Conservation (phyloP, 2,329 filamentous ascomycete genomes). For the Aspergillus pseudoviridinutans region DNA sequence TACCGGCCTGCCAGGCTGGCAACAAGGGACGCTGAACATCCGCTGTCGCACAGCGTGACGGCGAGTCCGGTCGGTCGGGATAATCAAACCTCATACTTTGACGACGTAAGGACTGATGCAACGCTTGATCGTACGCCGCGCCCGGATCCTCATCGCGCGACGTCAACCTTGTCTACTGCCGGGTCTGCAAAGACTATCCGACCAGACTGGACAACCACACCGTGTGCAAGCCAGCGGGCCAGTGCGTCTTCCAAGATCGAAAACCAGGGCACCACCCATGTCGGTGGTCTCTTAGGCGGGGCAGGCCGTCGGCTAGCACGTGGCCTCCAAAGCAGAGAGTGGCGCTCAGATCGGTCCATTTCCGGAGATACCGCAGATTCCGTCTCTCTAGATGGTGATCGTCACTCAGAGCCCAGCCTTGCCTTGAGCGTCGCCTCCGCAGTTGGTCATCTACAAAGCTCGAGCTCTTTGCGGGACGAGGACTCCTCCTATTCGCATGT, state of each 20-base stretch:
- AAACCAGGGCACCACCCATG: slow-evolving; percentile 27
- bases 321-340: slow-evolving; percentile 34
- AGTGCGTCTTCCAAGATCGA: slow-evolving; percentile 28
- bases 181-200: slow-evolving; percentile 45
- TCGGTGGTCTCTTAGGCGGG: slow-evolving; percentile 39
- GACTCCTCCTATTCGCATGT: slow-evolving; percentile 10
- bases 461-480: slow-evolving; percentile 32
- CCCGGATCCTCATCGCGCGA: slow-evolving; percentile 37
- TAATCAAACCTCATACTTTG: slow-evolving; percentile 37
- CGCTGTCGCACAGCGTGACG: slow-evolving; percentile 69
- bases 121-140: slow-evolving; percentile 26
- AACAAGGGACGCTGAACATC: slow-evolving; percentile 60
- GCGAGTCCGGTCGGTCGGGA: slow-evolving; percentile 59
- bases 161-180: slow-evolving; percentile 44
- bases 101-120: slow-evolving; percentile 12
- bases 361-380: slow-evolving; percentile 35
- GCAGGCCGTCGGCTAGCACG: slow-evolving; percentile 35
- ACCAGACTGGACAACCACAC: slow-evolving; percentile 26
- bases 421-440: slow-evolving; percentile 44
- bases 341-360: slow-evolving; percentile 30
- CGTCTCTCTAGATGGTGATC: slow-evolving; percentile 31
- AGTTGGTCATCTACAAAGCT: slow-evolving; percentile 39
- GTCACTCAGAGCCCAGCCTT: slow-evolving; percentile 40
- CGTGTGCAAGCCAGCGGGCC: slow-evolving; percentile 20
- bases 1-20: slow-evolving; percentile 45